phyloP scores from a whole-genome alignment of 1,284 basidiomycete genomes.

The Heterobasidion irregulare region DNA sequence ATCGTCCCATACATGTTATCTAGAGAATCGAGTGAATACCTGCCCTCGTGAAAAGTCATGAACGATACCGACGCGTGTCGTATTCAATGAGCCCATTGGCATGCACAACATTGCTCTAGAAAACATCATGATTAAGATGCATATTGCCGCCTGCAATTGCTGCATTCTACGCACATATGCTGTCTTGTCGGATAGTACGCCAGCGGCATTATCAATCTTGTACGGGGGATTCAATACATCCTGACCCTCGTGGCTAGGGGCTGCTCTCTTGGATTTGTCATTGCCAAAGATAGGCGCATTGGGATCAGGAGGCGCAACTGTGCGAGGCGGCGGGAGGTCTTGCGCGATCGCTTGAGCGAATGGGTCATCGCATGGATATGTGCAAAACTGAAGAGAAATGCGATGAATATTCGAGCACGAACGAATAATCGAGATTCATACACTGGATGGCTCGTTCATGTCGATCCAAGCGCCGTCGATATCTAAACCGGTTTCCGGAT shows the following conservation, averaged over 20 bases:
- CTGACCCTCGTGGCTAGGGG: conserved; percentile 17
- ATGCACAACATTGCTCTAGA: conserved; percentile 46
- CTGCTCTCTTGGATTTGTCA: conserved; percentile 21
- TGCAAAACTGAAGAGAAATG: conserved; percentile 40
- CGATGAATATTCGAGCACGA: background rate
- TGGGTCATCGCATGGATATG: conserved; percentile 47
- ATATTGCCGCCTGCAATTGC: background rate
- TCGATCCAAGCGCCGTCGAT: conserved; percentile 69
- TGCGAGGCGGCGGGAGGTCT: conserved; percentile 44
- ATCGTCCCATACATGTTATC: conserved; percentile 66
- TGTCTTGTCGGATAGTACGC: conserved; percentile 42
- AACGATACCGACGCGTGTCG: conserved; percentile 33
- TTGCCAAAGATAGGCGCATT: conserved; percentile 42
- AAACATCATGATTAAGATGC: conserved; percentile 10
- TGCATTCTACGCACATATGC: conserved; percentile 34
- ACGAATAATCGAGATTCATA: conserved; percentile 16
- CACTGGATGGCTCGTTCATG: conserved; percentile 66
- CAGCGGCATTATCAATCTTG: conserved; percentile 45
- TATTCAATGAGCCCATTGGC: conserved; percentile 59
- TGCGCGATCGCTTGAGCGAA: conserved; percentile 43
- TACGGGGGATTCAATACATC: conserved; percentile 46
- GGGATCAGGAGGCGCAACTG: conserved; percentile 38
- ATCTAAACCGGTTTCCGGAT: conserved; percentile 44
- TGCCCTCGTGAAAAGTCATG: background rate
- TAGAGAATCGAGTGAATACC: conserved; percentile 1